phyloP scores from a whole-genome alignment of 192 early-diverging fungal genomes.

The Rhizophagus clarus region DNA sequence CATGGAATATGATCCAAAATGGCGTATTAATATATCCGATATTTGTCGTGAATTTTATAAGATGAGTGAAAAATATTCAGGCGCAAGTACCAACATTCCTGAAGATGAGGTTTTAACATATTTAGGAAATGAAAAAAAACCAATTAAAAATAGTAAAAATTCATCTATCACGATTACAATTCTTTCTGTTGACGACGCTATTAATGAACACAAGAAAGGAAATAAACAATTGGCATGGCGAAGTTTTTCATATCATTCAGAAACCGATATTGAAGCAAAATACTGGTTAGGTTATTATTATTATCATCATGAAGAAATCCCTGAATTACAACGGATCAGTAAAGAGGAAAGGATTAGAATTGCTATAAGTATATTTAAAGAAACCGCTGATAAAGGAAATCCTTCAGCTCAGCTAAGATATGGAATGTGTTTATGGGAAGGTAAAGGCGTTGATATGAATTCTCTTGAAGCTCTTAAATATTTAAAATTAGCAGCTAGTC shows the following conservation, averaged over 20 bases:
- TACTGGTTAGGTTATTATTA: slow-evolving; percentile 23
- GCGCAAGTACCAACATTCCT: too few species aligned
- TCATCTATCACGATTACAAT: not conserved
- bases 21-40: too few species aligned
- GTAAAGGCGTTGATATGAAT: not conserved
- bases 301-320: not conserved
- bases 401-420: slow-evolving; percentile 20
- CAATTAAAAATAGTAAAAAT: not conserved
- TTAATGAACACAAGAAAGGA: slow-evolving; percentile 10
- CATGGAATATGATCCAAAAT: too few species aligned
- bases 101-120: too few species aligned
- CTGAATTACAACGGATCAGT: not conserved
- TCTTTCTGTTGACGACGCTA: not conserved
- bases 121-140: not conserved
- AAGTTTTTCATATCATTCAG: not conserved
- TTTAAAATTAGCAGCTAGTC: slow-evolving; percentile 4
- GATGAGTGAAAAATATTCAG: too few species aligned
- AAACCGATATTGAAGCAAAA: not conserved
- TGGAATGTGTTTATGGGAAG: slow-evolving; percentile 17
- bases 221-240: not conserved
- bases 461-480: slow-evolving; percentile 5
- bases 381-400: slow-evolving; percentile 22
- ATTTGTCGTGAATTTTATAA: too few species aligned
- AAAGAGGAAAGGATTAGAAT: not conserved
- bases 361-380: slow-evolving; percentile 7